A percentile compares a stretch with the other conserved stretches of the same genome.
These are phyloP conservation scores for Metschnikowia dekortorum DNA, from an alignment of 805 yeast genomes.

Conservation along the genomic window DNA sequence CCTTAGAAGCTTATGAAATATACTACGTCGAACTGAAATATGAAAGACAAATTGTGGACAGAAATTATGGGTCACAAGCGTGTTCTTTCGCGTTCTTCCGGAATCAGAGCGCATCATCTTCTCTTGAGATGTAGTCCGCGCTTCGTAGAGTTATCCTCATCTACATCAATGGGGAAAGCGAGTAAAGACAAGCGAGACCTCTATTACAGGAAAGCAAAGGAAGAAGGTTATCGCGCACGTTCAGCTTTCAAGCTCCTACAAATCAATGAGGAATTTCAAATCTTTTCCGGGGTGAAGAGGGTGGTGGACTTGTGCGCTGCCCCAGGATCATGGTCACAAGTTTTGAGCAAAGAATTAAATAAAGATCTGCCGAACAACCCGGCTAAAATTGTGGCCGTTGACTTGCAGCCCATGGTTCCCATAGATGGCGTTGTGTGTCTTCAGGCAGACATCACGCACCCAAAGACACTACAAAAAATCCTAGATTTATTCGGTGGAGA, in stretches of 20 bases:
- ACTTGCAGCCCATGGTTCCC: conserved; percentile 96
- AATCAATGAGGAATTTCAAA: conserved; percentile 82
- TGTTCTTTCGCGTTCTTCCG: background rate
- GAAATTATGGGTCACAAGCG: background rate
- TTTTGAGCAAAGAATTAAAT: conserved; percentile 63
- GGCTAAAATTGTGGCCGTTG: conserved; percentile 87
- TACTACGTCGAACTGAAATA: background rate
- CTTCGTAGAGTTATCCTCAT: background rate
- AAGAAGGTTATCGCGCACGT: conserved; percentile 96
- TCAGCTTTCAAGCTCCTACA: conserved; percentile 94
- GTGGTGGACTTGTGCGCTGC: conserved; percentile 97
- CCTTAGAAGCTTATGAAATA: too few species aligned
- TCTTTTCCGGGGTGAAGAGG: conserved; percentile 66
- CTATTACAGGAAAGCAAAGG: conserved; percentile 90
- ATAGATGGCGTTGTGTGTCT: conserved; percentile 84
- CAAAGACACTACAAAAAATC: conserved; percentile 74
- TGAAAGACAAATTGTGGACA: background rate
- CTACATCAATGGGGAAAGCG: conserved; percentile 64
- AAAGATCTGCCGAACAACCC: conserved; percentile 26
- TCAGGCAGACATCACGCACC: conserved; percentile 97
- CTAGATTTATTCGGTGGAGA: conserved; percentile 83
- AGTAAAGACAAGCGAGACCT: conserved; percentile 93
- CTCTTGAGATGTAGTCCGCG: background rate
- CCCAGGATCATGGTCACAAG: conserved; percentile 86
- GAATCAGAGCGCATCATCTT: conserved; percentile 1